Evolutionary conservation across 1,284 basidiomycete species (phyloP).

Genomic region (Cryptococcus floricola): DNA sequence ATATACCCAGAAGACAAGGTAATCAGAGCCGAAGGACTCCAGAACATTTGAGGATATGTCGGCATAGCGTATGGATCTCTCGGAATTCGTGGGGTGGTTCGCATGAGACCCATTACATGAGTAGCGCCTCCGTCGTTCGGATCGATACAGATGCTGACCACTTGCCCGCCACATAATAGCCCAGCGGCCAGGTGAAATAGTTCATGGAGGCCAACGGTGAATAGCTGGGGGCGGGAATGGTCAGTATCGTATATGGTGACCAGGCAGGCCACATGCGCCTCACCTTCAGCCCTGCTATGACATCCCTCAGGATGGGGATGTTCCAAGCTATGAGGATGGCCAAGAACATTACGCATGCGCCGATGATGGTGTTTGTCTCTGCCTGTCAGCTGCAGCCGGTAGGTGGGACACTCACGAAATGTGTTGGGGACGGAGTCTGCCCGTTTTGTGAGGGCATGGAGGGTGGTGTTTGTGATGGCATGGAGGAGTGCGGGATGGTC

Average conservation of each 20-base stretch:
- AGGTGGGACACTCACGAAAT: slow-evolving; percentile 29
- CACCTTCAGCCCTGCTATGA: slow-evolving; percentile 43
- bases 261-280: slow-evolving; percentile 2
- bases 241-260: not conserved
- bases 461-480: not conserved
- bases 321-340: slow-evolving; percentile 44
- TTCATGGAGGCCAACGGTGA: slow-evolving; percentile 46
- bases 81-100: slow-evolving; percentile 32
- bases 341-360: slow-evolving; percentile 43
- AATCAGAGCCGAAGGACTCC: slow-evolving; percentile 30
- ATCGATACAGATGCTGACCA: slow-evolving; percentile 46
- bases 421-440: slow-evolving; percentile 31
- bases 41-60: slow-evolving; percentile 35
- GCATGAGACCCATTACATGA: slow-evolving; percentile 40
- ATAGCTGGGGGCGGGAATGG: slow-evolving; percentile 28
- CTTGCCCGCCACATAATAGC: slow-evolving; percentile 42
- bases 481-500: not conserved
- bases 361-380: slow-evolving; percentile 48
- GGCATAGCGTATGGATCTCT: slow-evolving; percentile 39
- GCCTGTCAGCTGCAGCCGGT: not conserved
- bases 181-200: slow-evolving; percentile 43
- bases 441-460: slow-evolving; percentile 15
- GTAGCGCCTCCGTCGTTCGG: slow-evolving; percentile 48
- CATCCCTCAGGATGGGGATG: slow-evolving; percentile 40
- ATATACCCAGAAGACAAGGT: slow-evolving; percentile 45